Conservation (phyloP, 768 basidiomycete genomes). For the Leccinum arenicola region DNA sequence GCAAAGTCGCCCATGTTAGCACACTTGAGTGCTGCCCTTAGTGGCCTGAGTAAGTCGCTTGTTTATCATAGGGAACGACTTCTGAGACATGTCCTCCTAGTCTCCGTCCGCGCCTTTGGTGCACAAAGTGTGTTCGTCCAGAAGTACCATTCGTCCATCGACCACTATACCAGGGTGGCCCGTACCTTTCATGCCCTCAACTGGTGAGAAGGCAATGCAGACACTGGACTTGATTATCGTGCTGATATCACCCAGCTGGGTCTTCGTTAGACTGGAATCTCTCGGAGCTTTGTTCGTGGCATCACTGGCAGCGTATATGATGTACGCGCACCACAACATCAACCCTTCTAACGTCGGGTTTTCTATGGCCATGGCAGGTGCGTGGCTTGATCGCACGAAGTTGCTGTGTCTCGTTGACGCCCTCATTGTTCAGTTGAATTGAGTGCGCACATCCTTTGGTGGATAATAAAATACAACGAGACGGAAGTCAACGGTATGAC, state of each 20-base stretch:
- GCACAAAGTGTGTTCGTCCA: conserved; percentile 28
- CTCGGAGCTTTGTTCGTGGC: conserved; percentile 41
- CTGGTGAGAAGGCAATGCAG: conserved; percentile 3
- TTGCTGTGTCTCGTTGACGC: not conserved
- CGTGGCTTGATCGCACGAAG: not conserved
- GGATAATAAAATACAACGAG: conserved; percentile 23
- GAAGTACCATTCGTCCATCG: conserved; percentile 32
- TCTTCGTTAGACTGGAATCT: conserved; percentile 37
- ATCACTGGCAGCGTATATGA: conserved; percentile 30
- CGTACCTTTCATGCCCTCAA: conserved; percentile 32
- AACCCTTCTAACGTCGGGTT: conserved; percentile 20
- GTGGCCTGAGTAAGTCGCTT: conserved; percentile 15
- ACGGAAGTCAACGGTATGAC: conserved; percentile 11
- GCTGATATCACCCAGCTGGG: conserved; percentile 24
- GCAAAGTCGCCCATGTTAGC: conserved; percentile 20
- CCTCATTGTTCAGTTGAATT: not conserved
- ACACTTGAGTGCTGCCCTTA: conserved; percentile 12
- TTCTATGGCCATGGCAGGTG: conserved; percentile 13
- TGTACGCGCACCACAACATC: conserved; percentile 26
- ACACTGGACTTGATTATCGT: not conserved
- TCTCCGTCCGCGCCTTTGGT: conserved; percentile 41
- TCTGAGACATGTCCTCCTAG: conserved; percentile 8
- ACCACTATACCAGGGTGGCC: conserved; percentile 30
- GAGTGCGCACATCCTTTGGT: conserved; percentile 15
- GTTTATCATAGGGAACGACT: not conserved